Evolutionary conservation across 2,329 filamentous ascomycete species (phyloP), one percentile per base, ranked within the genome.

Genomic region (Pestalotiopsis sp.): DNA sequence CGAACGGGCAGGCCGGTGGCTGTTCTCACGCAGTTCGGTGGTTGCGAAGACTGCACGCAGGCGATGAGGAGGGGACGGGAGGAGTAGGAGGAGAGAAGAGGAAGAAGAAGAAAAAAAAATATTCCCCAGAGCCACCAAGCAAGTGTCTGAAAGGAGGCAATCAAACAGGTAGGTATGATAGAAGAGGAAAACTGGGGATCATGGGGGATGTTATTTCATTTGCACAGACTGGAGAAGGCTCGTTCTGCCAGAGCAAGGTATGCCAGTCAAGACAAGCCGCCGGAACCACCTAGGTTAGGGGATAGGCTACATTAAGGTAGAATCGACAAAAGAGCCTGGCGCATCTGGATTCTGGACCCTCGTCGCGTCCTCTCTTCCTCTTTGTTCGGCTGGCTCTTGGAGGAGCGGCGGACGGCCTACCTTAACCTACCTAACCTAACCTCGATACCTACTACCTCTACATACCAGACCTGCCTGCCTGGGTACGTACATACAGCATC

Each of bases 191-290:
- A 52, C 45, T 36, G 25, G 66, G 66, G 66, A 63, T 59, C 66
- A 66, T 60, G 36, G 64, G 45, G 65, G 65, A 60, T 68, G 58
- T 60, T 67, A 70, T 70, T 70, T 71, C 70, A 71, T 75, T 75
- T 27, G 40, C 14, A 45, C 23, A 12, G 41, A 38, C 31, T 52
- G 45, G 45, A 52, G 45, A 52, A 52, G 31, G 45, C 45, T 52
- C 52, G 23, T 58, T 27, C 40, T 57, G 23, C 36, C 49, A 66
- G 49, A 57, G n/a, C 64, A 27, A 49, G 64, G 61, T 62, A 62
- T 36, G 59, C 59, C 59, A 62, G 59, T 36, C 36, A 62, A 40
- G 40, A 17, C 57, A 59, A 59, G 23, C 57, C 27, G 57, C 57
- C 57, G 57, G 57, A 20, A 52, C 45, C 45, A 52, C 45, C 20